Conservation (phyloP, 106 monocot genomes). For the Allium sativum region DNA sequence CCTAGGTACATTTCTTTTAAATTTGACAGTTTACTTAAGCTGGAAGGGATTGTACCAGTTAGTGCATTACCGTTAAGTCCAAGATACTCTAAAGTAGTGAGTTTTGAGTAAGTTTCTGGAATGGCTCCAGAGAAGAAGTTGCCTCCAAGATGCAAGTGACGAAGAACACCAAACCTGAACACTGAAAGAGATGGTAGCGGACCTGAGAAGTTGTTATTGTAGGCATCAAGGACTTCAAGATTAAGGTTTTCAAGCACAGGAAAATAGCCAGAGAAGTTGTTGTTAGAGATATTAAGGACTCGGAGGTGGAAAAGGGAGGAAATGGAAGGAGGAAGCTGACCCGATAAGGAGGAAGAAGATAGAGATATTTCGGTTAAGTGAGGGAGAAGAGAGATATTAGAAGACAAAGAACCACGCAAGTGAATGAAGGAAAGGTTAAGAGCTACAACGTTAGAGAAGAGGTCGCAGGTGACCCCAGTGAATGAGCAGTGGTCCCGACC, state of each 20-base stretch:
- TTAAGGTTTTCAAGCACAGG: conserved; percentile 21
- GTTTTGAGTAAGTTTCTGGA: conserved; percentile 29
- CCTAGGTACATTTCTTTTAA: conserved; percentile 59
- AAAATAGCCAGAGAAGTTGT: conserved; percentile 57
- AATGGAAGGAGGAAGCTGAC: conserved; percentile 34
- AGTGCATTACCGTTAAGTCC: conserved; percentile 65
- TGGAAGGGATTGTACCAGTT: conserved; percentile 37
- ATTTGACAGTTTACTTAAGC: conserved; percentile 23
- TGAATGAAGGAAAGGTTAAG: conserved; percentile 32
- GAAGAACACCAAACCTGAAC: conserved; percentile 15
- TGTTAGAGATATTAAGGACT: conserved; percentile 82
- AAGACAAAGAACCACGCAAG: conserved; percentile 23
- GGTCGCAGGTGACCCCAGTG: conserved; percentile 18
- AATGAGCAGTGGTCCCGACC: conserved; percentile 42
- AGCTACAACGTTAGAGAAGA: conserved; percentile 31
- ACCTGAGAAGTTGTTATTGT: conserved; percentile 87
- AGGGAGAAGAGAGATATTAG: conserved; percentile 32
- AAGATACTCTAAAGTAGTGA: conserved; percentile 46
- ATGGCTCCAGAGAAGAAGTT: conserved; percentile 72
- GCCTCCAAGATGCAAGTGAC: conserved; percentile 62
- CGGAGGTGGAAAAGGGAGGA: conserved; percentile 33
- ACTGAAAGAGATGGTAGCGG: conserved; percentile 24
- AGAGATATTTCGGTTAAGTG: conserved; percentile 53
- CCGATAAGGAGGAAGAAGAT: conserved; percentile 28
- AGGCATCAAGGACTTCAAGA: conserved; percentile 41